These are phyloP conservation scores for Pleurostoma richardsiae DNA, from an alignment of 2,329 filamentous ascomycete genomes.

Conservation along the genomic window DNA sequence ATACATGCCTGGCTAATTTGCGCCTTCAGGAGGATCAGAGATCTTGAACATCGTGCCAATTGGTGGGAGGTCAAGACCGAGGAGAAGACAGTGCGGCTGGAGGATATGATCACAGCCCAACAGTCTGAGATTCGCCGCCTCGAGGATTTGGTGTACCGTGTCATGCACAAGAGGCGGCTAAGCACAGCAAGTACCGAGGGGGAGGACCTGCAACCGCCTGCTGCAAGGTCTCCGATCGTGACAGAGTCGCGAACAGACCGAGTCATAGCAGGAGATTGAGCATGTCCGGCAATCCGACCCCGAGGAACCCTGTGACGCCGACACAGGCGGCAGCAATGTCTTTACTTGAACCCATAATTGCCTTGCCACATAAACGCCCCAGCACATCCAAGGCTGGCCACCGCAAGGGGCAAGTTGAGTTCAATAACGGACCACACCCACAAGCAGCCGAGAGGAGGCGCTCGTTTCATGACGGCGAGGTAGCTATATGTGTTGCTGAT, in stretches of 20 bases:
- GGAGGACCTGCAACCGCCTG: not conserved
- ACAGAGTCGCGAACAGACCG: too few relatives aligned
- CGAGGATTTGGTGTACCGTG: constrained; percentile 17
- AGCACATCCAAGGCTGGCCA: constrained; percentile 44
- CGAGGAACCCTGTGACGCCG: too few relatives aligned
- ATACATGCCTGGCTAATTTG: too few relatives aligned
- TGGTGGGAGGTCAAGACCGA: constrained; percentile 22
- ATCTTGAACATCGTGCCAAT: constrained; percentile 25
- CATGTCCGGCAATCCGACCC: too few relatives aligned
- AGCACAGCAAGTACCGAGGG: constrained; percentile 4
- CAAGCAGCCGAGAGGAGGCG: constrained; percentile 80
- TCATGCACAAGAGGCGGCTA: constrained; percentile 13
- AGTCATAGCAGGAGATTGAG: too few relatives aligned
- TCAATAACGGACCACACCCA: constrained; percentile 95
- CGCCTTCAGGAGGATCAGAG: constrained; percentile 20
- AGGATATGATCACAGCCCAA: constrained; percentile 17
- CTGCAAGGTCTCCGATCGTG: too few relatives aligned
- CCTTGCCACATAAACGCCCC: constrained; percentile 40
- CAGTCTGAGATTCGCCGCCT: constrained; percentile 19
- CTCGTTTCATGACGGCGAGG: constrained; percentile 84
- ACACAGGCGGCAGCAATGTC: constrained; percentile 1
- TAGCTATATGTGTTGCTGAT: constrained; percentile 78
- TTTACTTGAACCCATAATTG: constrained; percentile 41
- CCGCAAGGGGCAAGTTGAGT: constrained; percentile 64
- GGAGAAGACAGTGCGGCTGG: constrained; percentile 17